Evolutionary conservation across 257 asterid species (phyloP).

Genomic region (Nicotiana noctiflora): DNA sequence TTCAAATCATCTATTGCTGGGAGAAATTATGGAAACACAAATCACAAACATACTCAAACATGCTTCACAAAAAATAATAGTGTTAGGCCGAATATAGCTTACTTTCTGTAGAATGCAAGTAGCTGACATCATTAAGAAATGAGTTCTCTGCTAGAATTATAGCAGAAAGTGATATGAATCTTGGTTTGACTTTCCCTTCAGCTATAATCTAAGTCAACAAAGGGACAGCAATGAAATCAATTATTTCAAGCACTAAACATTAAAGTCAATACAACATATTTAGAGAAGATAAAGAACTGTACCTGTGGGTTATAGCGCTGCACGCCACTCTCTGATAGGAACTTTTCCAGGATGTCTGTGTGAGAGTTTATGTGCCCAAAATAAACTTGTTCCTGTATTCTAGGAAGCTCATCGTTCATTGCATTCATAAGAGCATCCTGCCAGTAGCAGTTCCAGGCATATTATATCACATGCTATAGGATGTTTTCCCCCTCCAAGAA

Average conservation of each 20-base stretch:
- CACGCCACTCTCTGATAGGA: slow-evolving; percentile 84
- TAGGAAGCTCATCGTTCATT: slow-evolving; percentile 95
- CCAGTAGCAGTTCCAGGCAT: slow-evolving; percentile 20
- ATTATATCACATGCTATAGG: neutral
- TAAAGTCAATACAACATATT: neutral
- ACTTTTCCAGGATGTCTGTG: slow-evolving; percentile 83
- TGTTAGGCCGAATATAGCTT: slow-evolving; percentile 34
- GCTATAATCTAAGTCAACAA: slow-evolving; percentile 63
- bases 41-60: slow-evolving; percentile 20
- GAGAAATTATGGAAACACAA: slow-evolving; percentile 20
- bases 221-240: slow-evolving; percentile 7
- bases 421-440: slow-evolving; percentile 91
- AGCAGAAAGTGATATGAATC: slow-evolving; percentile 63
- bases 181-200: slow-evolving; percentile 81
- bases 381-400: slow-evolving; percentile 95
- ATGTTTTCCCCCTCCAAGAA: neutral
- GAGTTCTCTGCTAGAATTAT: slow-evolving; percentile 56
- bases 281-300: slow-evolving; percentile 9
- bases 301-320: slow-evolving; percentile 94
- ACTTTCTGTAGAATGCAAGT: slow-evolving; percentile 82
- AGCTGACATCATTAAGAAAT: slow-evolving; percentile 51
- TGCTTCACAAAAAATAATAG: slow-evolving; percentile 9
- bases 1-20: slow-evolving; percentile 89
- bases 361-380: slow-evolving; percentile 84
- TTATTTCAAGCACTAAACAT: neutral